These are phyloP conservation scores for Taiozyma sp. DNA, from an alignment of 1,139 yeast genomes.

Conservation along the genomic window DNA sequence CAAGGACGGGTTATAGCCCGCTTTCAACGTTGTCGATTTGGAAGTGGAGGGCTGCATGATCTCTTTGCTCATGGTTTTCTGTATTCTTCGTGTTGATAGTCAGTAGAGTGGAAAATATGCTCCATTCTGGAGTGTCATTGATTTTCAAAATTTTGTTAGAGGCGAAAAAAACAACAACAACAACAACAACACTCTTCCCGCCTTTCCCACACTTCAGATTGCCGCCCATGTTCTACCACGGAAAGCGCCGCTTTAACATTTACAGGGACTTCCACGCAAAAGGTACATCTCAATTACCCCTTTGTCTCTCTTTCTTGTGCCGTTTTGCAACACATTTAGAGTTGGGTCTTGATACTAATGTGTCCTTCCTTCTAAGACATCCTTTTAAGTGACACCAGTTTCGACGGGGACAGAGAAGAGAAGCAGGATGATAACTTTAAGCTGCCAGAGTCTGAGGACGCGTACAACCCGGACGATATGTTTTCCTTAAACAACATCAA, in stretches of 20 bases:
- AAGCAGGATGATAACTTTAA: neutral
- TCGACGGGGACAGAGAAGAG: neutral
- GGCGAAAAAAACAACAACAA: neutral
- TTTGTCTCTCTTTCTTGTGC: neutral
- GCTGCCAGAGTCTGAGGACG: neutral
- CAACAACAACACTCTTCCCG: too few relatives aligned
- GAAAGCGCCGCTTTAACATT: conserved; percentile 17
- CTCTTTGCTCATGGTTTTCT: conserved; percentile 9
- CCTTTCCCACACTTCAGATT: neutral
- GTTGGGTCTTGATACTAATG: neutral
- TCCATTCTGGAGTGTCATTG: neutral
- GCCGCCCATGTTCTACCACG: conserved; percentile 13
- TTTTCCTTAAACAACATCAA: conserved; percentile 10
- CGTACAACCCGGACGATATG: conserved; percentile 3
- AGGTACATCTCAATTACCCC: conserved; percentile 1
- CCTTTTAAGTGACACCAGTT: conserved; percentile 11
- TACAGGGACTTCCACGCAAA: conserved; percentile 13
- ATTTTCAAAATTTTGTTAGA: neutral
- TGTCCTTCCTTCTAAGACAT: neutral
- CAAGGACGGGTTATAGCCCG: conserved; percentile 23
- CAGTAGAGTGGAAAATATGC: neutral
- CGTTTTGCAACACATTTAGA: neutral
- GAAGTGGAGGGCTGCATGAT: conserved; percentile 24
- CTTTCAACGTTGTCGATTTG: conserved; percentile 7
- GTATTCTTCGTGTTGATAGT: neutral